phyloP scores from a whole-genome alignment of 2,329 filamentous ascomycete species.

The Curvularia sp. region DNA sequence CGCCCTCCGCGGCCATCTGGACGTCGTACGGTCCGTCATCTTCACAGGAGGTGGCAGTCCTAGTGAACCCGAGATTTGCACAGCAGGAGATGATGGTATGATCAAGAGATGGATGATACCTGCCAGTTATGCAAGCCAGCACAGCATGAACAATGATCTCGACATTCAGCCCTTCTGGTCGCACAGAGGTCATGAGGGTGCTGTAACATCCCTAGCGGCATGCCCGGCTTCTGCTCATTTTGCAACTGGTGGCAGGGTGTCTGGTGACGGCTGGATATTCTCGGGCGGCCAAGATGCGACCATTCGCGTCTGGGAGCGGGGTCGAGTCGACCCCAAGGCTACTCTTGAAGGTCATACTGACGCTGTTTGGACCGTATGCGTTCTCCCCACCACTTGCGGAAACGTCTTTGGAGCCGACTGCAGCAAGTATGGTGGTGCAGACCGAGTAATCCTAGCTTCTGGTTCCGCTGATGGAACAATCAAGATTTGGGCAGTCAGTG shows the following conservation, averaged over 20 bases:
- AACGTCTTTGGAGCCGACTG: slow-evolving; percentile 77
- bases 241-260: slow-evolving; percentile 83
- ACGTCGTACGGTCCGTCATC: slow-evolving; percentile 91
- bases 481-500: slow-evolving; percentile 92
- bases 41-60: slow-evolving; percentile 97
- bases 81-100: slow-evolving; percentile 90
- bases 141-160: slow-evolving; percentile 74
- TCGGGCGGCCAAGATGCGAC: slow-evolving; percentile 94
- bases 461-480: slow-evolving; percentile 90
- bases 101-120: slow-evolving; percentile 98
- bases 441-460: slow-evolving; percentile 88
- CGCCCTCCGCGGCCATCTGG: slow-evolving; percentile 87
- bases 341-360: slow-evolving; percentile 94
- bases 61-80: slow-evolving; percentile 95
- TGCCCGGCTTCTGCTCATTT: slow-evolving; percentile 90
- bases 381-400: slow-evolving; percentile 82
- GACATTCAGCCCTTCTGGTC: slow-evolving; percentile 95
- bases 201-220: slow-evolving; percentile 84
- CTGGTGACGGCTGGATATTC: slow-evolving; percentile 97
- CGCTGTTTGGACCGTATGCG: slow-evolving; percentile 93
- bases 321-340: slow-evolving; percentile 91
- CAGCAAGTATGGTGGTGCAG: slow-evolving; percentile 77
- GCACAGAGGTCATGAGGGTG: slow-evolving; percentile 89
- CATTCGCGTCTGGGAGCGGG: slow-evolving; percentile 93
- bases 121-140: slow-evolving; percentile 70